phyloP scores from a whole-genome alignment of 805 yeast species.

The Saccharomycopsis selenospora region DNA sequence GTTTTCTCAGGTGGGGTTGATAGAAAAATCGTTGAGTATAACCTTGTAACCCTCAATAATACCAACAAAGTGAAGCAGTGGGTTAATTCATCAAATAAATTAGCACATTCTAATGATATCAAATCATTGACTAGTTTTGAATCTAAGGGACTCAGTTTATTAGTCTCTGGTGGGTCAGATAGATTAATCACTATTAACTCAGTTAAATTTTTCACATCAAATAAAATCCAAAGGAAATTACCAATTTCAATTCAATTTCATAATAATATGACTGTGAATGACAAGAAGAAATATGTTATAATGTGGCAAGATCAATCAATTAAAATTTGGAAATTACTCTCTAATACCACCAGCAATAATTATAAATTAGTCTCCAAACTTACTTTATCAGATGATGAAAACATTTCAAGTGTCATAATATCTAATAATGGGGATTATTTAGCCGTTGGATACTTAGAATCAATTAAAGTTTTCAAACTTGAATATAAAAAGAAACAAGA shows the following conservation, averaged over 20 bases:
- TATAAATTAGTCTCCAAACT: slow-evolving; percentile 61
- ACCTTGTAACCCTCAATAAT: slow-evolving; percentile 33
- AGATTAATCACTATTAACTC: slow-evolving; percentile 58
- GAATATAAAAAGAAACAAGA: slow-evolving; percentile 33
- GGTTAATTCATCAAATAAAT: slow-evolving; percentile 68
- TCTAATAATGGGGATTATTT: slow-evolving; percentile 59
- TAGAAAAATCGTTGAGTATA: slow-evolving; percentile 75
- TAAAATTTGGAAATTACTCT: slow-evolving; percentile 64
- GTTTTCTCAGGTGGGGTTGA: slow-evolving; percentile 91
- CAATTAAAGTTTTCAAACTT: slow-evolving; percentile 63
- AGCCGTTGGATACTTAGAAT: slow-evolving; percentile 62
- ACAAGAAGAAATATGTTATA: slow-evolving; percentile 44
- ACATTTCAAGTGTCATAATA: slow-evolving; percentile 60
- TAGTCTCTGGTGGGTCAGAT: slow-evolving; percentile 83
- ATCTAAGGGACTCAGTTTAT: slow-evolving; percentile 55
- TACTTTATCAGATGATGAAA: slow-evolving; percentile 67
- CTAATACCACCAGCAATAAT: slow-evolving; percentile 25
- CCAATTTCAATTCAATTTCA: slow-evolving; percentile 50
- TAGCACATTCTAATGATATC: slow-evolving; percentile 80
- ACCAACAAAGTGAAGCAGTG: slow-evolving; percentile 33
- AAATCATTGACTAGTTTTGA: slow-evolving; percentile 69
- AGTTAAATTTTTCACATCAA: slow-evolving; percentile 53
- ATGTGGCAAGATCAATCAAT: slow-evolving; percentile 80
- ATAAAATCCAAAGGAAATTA: slow-evolving; percentile 65
- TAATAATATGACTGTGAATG: slow-evolving; percentile 44